These are phyloP conservation scores for cucumber (Cucumis sativus) DNA, from an alignment of 306 rosid genomes.

Conservation along the genomic window Cucumber_9930_V3 NC_026655.2:27798001-27798500, in stretches of 20 bases:
- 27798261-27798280: background rate
- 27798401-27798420: background rate
- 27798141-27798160: constrained; percentile 14
- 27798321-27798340: background rate
- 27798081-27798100: background rate
- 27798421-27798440: background rate
- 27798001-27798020: background rate
- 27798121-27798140: constrained; percentile 14
- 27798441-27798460: background rate
- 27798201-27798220: background rate
- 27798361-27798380: background rate
- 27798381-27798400: background rate
- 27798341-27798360: background rate
- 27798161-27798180: background rate
- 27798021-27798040: background rate
- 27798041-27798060: constrained; percentile 14
- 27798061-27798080: constrained; percentile 16
- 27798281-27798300: background rate
- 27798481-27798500: background rate
- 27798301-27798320: background rate
- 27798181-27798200: background rate
- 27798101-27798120: constrained; percentile 16
- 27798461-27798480: background rate
- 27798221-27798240: constrained; percentile 9
- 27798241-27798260: background rate